A percentile compares a stretch with the other conserved stretches of the same genome.
Evolutionary conservation across 2,329 filamentous ascomycete genomes (phyloP).

Genomic region (Ascochyta lentis): DNA sequence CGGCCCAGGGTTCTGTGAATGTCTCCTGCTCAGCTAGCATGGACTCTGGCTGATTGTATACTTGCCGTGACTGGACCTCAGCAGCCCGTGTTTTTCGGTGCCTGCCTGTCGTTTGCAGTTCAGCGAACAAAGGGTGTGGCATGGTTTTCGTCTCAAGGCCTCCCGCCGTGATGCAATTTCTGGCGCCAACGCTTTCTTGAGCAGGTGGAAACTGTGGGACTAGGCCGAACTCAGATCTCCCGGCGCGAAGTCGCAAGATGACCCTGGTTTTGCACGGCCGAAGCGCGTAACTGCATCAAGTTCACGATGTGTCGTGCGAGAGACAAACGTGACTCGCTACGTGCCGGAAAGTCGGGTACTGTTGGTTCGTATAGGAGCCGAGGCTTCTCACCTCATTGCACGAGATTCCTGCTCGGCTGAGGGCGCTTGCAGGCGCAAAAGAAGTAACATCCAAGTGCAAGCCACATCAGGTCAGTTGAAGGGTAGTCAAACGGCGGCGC

Average conservation of each 20-base stretch:
- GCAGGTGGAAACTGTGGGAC: slow-evolving; percentile 9
- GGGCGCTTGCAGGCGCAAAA: not conserved
- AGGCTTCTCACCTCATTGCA: not conserved
- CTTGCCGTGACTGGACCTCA: not conserved
- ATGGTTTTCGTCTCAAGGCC: slow-evolving; percentile 15
- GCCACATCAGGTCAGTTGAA: not conserved
- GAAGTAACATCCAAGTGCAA: not conserved
- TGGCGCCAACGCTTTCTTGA: slow-evolving; percentile 17
- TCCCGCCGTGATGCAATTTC: slow-evolving; percentile 11
- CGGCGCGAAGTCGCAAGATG: slow-evolving; percentile 1
- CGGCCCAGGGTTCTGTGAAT: not conserved
- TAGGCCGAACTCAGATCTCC: slow-evolving; percentile 20
- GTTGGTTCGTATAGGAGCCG: not conserved
- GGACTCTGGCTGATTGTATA: not conserved
- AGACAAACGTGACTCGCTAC: slow-evolving; percentile 2
- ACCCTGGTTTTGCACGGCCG: slow-evolving; percentile 1
- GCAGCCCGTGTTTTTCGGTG: not conserved
- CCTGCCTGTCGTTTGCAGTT: not conserved
- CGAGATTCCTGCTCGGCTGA: not conserved
- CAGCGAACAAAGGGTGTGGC: not conserved
- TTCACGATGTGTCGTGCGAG: slow-evolving; percentile 4
- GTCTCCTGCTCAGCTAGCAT: not conserved
- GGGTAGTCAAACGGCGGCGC: slow-evolving; percentile 2
- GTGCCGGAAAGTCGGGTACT: not conserved
- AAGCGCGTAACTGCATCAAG: slow-evolving; percentile 1